A percentile compares a stretch with the other conserved stretches of the same genome.
Conservation (phyloP, 108 stramenopile species). For the Thalassiosira profunda region DNA sequence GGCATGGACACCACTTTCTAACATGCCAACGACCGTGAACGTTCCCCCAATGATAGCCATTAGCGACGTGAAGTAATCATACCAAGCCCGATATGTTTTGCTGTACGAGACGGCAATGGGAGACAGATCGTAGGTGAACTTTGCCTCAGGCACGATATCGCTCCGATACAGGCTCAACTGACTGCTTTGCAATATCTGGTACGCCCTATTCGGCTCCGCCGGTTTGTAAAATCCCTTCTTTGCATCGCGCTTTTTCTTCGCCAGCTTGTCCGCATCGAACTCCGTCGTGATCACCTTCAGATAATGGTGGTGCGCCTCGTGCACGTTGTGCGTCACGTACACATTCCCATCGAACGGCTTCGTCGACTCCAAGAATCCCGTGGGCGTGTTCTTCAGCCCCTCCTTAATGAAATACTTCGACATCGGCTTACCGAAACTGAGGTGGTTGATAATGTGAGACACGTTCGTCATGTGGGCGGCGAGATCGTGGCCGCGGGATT, state of each 20-base stretch:
- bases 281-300: slow-evolving; percentile 93
- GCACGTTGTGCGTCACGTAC: slow-evolving; percentile 82
- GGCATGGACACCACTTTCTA: slow-evolving; percentile 72
- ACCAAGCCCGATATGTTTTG: slow-evolving; percentile 71
- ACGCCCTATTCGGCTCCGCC: slow-evolving; percentile 38
- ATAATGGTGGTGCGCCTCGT: slow-evolving; percentile 97
- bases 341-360: slow-evolving; percentile 86
- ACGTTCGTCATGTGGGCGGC: slow-evolving; percentile 93
- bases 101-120: slow-evolving; percentile 91
- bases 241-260: neutral
- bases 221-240: slow-evolving; percentile 8
- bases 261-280: slow-evolving; percentile 40
- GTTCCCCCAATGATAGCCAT: slow-evolving; percentile 98
- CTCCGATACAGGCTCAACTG: slow-evolving; percentile 76
- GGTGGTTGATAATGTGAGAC: slow-evolving; percentile 87
- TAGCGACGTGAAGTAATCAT: slow-evolving; percentile 95
- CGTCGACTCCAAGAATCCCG: slow-evolving; percentile 57
- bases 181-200: slow-evolving; percentile 83
- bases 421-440: slow-evolving; percentile 85
- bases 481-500: slow-evolving; percentile 88
- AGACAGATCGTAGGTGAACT: slow-evolving; percentile 91
- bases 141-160: slow-evolving; percentile 86
- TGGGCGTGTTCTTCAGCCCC: slow-evolving; percentile 49
- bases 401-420: slow-evolving; percentile 34
- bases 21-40: slow-evolving; percentile 95